A percentile compares a stretch with the other conserved stretches of the same genome.
phyloP scores from a whole-genome alignment of 2,329 filamentous ascomycete species.

The Lachnellula occidentalis region DNA sequence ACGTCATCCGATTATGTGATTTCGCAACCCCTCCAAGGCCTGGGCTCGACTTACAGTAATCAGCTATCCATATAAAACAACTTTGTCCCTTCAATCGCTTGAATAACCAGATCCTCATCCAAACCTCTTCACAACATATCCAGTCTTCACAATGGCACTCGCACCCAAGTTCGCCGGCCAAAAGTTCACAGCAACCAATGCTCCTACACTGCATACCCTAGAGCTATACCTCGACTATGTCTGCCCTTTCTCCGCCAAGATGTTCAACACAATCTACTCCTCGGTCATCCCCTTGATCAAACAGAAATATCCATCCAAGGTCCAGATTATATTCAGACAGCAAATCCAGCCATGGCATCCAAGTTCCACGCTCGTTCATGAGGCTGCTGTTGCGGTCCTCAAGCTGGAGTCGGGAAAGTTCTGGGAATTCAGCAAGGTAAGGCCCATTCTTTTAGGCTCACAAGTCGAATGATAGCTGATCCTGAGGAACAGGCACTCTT shows the following conservation, averaged over 20 bases:
- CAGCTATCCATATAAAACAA: no score
- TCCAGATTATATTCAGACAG: constrained; percentile 80
- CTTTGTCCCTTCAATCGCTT: not conserved
- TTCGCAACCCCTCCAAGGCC: no score
- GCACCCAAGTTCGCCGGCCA: constrained; percentile 73
- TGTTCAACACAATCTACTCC: constrained; percentile 69
- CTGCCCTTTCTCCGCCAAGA: constrained; percentile 68
- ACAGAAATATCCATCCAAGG: constrained; percentile 48
- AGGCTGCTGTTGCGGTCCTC: constrained; percentile 78
- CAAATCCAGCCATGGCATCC: constrained; percentile 96
- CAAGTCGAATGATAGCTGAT: not conserved
- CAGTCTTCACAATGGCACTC: constrained; percentile 55
- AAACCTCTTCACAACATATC: not conserved
- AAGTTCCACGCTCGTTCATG: constrained; percentile 72
- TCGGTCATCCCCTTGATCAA: constrained; percentile 60
- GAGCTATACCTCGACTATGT: constrained; percentile 82
- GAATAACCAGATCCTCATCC: not conserved
- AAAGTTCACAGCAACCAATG: constrained; percentile 45
- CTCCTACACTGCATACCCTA: constrained; percentile 50
- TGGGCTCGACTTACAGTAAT: no score
- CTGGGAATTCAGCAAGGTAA: constrained; percentile 63
- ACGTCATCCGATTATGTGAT: no score
- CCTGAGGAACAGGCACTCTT: constrained; percentile 37
- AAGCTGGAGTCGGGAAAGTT: constrained; percentile 64
- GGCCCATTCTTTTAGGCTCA: not conserved